phyloP scores from a whole-genome alignment of 495 filamentous ascomycete species.

The Podospora pseudopauciseta region DNA sequence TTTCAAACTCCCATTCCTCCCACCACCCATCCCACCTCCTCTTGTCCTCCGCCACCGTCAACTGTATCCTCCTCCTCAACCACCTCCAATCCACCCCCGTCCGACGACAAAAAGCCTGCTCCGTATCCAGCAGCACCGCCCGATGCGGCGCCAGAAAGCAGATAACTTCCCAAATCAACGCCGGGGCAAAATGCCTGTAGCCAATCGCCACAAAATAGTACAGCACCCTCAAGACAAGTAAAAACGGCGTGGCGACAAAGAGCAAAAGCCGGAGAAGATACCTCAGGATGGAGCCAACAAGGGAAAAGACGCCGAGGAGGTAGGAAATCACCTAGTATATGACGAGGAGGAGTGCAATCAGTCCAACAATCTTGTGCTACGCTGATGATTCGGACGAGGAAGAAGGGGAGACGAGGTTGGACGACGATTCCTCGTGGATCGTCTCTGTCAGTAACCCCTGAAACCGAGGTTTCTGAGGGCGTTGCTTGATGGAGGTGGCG shows the following conservation, averaged over 20 bases:
- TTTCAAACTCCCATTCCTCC: not conserved
- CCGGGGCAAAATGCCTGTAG: too few relatives aligned
- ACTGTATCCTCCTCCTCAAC: not conserved
- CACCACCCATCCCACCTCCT: not conserved
- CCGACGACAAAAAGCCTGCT: not conserved
- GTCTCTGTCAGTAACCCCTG: constrained; percentile 51
- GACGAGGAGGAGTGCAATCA: not conserved
- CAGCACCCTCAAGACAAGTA: too few relatives aligned
- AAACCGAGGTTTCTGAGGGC: not conserved
- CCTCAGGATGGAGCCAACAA: not conserved
- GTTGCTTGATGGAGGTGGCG: not conserved
- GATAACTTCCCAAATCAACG: not conserved
- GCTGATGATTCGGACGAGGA: not conserved
- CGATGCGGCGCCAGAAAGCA: not conserved
- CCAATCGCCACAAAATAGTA: too few relatives aligned
- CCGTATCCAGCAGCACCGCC: not conserved
- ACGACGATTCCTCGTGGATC: constrained; percentile 58
- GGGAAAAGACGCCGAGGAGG: not conserved
- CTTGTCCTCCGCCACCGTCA: not conserved
- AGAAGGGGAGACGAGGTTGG: not conserved
- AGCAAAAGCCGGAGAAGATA: not conserved
- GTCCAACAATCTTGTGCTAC: not conserved
- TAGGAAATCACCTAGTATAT: not conserved
- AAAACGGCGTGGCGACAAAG: not conserved
- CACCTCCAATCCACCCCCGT: not conserved